A percentile compares a stretch with the other conserved stretches of the same genome.
phyloP scores from a whole-genome alignment of 2,329 filamentous ascomycete genomes.

The Pestalotiopsis sp. region DNA sequence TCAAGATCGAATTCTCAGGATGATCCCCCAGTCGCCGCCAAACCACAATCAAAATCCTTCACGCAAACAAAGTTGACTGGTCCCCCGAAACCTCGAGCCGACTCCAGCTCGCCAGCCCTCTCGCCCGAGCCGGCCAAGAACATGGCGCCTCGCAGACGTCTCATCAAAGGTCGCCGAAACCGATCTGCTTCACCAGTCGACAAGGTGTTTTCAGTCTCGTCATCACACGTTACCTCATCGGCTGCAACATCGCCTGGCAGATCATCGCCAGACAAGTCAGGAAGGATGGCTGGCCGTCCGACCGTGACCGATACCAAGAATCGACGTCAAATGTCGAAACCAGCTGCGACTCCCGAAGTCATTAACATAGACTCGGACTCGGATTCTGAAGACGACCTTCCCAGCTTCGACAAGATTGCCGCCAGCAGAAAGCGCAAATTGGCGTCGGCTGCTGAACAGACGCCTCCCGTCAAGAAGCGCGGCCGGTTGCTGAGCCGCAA shows the following conservation, averaged over 20 bases:
- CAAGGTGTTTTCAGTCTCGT: constrained; percentile 30
- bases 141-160: constrained; percentile 24
- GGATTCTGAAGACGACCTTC: constrained; percentile 12
- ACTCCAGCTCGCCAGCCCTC: constrained; percentile 16
- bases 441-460: neutral
- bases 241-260: constrained; percentile 25
- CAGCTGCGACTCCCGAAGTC: constrained; percentile 2
- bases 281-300: constrained; percentile 1
- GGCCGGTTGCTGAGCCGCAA: neutral
- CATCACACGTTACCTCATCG: constrained; percentile 27
- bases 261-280: constrained; percentile 5
- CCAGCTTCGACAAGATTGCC: constrained; percentile 1
- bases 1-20: neutral
- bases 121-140: constrained; percentile 17
- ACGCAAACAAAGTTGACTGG: constrained; percentile 4
- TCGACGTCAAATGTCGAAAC: constrained; percentile 14
- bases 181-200: constrained; percentile 25
- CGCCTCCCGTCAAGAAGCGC: constrained; percentile 2
- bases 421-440: constrained; percentile 25
- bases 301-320: neutral
- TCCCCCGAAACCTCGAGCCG: neutral
- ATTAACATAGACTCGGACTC: constrained; percentile 20
- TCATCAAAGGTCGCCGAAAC: constrained; percentile 28
- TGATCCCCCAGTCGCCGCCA: neutral
- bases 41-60: neutral